phyloP scores from a whole-genome alignment of 2,329 filamentous ascomycete species.

The Madurella fahalii region DNA sequence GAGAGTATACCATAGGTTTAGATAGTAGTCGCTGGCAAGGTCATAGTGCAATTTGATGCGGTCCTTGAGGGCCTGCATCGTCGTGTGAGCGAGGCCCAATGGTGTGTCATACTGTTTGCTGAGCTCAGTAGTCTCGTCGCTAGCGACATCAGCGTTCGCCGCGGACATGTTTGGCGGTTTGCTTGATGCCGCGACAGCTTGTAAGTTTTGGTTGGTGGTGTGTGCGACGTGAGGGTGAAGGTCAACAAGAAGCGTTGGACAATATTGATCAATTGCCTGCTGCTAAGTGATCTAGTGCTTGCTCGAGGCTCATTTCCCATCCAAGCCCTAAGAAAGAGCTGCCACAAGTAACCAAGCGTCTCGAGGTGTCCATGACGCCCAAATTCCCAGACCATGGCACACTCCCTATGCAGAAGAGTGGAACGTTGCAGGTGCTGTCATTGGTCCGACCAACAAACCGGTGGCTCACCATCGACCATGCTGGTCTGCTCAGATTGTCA shows the following conservation, averaged over 20 bases:
- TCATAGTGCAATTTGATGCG: slow-evolving; percentile 59
- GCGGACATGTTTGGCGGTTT: slow-evolving; percentile 10
- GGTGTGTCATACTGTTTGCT: slow-evolving; percentile 45
- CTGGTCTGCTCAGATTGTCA: background rate
- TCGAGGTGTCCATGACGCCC: background rate
- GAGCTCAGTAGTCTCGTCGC: slow-evolving; percentile 33
- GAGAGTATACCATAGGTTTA: slow-evolving; percentile 51
- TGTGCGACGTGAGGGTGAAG: background rate
- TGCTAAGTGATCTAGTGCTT: background rate
- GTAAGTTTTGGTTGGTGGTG: background rate
- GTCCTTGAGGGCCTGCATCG: slow-evolving; percentile 50
- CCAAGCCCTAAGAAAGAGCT: background rate
- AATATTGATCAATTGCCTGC: background rate
- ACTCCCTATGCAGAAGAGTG: background rate
- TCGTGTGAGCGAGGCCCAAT: slow-evolving; percentile 42
- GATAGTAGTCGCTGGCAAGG: slow-evolving; percentile 58
- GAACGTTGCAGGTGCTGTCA: background rate
- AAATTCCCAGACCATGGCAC: background rate
- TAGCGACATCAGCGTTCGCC: background rate
- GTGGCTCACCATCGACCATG: background rate
- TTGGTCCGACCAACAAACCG: background rate
- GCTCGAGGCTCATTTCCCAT: background rate
- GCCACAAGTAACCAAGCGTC: background rate
- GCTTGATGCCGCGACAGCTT: background rate
- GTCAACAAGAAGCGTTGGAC: background rate